Evolutionary conservation across 345 rosid genomes (phyloP), one percentile per base, ranked within the genome.

Genomic region (Brassica juncea): DNA sequence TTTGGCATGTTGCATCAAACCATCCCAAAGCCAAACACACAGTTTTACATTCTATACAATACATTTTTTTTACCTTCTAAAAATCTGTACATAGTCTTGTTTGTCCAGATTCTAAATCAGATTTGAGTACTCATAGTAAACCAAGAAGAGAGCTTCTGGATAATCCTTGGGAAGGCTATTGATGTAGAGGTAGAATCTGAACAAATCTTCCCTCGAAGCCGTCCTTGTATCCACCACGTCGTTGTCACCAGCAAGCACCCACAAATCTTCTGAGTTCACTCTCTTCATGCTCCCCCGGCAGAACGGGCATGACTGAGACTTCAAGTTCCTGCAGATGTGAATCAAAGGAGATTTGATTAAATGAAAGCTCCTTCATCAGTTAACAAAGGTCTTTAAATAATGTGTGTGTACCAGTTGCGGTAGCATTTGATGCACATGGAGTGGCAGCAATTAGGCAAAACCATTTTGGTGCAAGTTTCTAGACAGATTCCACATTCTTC

Each of bases 361-460:
- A 54, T 1, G 4, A 62, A 66, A 66, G 68, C 39, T 35, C 3
- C 27, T 30, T 28, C 66, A 54, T 14, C 9, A 30, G 15, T 16
- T 15, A 0, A 19, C 27, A 27, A 21, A 65, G 6, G 8, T 30
- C 35, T 55, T 11, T 4, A 42, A 21, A 9, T 27, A 57, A 23
- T 21, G 68, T 78, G 71, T 47, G 30, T 75, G 79, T 83, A 95
- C 98, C 99, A 96, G 72, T 93, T 88, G 76, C 91, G 94, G 78
- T 93, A 96, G 91, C 99, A 96, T 85, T 93, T 93, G 85, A 96
- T 92, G 92, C 99, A 93, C 94, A 96, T 91, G n/a, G 94, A 89
- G 78, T 96, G 99, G 58, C 94, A 96, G 79, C 99, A 93, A 83
- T 86, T 91, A 11, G 99, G 99, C 62, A 93, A 78, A 67, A 93